Evolutionary conservation across 345 rosid genomes (phyloP).

Genomic region (Eucalyptus shirleyi): DNA sequence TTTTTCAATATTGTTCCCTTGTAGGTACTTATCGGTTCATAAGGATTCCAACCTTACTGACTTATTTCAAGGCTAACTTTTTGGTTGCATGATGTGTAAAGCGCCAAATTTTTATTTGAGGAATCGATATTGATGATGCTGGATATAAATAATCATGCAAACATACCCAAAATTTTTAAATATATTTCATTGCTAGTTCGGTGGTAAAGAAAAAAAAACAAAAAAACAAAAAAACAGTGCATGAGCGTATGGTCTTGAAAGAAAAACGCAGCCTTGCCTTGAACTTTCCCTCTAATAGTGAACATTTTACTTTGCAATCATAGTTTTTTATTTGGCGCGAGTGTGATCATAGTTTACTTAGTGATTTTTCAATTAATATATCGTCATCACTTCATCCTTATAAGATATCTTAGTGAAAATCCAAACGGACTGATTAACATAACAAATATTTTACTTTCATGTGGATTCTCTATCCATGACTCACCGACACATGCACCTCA

Average conservation of each 20-base stretch:
- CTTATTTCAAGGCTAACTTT: neutral
- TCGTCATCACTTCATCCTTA: neutral
- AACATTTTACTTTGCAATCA: neutral
- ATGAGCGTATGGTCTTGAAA: neutral
- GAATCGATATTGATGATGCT: neutral
- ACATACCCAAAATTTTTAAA: no score
- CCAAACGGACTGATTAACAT: neutral
- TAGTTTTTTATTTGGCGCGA: neutral
- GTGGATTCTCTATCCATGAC: neutral
- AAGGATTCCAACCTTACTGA: neutral
- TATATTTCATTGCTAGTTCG: neutral
- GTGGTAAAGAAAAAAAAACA: neutral
- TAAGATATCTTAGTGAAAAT: neutral
- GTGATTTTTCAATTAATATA: neutral
- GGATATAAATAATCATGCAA: neutral
- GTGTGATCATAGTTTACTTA: neutral
- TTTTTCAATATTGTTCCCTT: no score
- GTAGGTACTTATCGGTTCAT: neutral
- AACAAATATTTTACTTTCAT: neutral
- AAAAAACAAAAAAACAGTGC: neutral
- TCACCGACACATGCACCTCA: neutral
- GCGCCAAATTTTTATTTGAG: neutral
- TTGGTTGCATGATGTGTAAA: neutral
- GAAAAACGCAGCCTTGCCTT: neutral
- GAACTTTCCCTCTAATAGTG: neutral